Percentiles rank a stretch among this genome's conserved stretches.
Conservation (phyloP, 2,329 filamentous ascomycete species). For the Venturia nashicola region DNA sequence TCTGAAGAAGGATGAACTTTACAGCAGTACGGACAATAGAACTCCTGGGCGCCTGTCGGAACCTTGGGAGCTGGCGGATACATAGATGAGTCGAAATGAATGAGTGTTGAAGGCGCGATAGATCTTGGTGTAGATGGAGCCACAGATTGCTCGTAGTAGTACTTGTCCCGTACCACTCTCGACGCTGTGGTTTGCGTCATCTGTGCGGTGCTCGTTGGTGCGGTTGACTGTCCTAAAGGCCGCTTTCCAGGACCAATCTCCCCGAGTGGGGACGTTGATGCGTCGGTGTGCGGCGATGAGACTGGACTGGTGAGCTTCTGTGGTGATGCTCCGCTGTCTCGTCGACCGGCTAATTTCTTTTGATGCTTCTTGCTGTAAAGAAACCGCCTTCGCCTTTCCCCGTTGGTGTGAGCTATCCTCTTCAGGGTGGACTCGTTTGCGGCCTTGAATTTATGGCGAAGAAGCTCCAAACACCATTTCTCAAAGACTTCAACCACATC, state of each 20-base stretch:
- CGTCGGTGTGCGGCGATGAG: not conserved
- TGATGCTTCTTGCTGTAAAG: constrained; percentile 11
- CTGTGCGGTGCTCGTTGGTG: not conserved
- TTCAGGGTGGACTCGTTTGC: constrained; percentile 4
- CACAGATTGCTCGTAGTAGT: not conserved
- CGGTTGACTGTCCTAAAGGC: not conserved
- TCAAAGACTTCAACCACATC: constrained; percentile 8
- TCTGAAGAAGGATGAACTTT: constrained; percentile 10
- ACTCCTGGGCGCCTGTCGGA: constrained; percentile 10
- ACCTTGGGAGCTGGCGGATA: constrained; percentile 12
- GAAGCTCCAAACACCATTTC: not conserved
- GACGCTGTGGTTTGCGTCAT: constrained; percentile 1
- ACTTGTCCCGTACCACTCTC: not conserved
- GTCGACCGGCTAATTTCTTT: constrained; percentile 1
- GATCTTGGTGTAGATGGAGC: not conserved
- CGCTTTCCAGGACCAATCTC: not conserved
- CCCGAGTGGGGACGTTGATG: not conserved
- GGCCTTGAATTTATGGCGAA: constrained; percentile 2
- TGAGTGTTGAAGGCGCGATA: not conserved
- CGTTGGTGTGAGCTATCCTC: constrained; percentile 9
- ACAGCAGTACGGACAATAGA: constrained; percentile 14
- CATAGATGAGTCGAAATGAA: constrained; percentile 1
- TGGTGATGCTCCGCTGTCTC: not conserved
- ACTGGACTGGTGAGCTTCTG: not conserved
- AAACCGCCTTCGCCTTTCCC: constrained; percentile 11